Base-by-base conservation (phyloP, 805 yeast genomes). In the Isabelozyma heimii region DNA sequence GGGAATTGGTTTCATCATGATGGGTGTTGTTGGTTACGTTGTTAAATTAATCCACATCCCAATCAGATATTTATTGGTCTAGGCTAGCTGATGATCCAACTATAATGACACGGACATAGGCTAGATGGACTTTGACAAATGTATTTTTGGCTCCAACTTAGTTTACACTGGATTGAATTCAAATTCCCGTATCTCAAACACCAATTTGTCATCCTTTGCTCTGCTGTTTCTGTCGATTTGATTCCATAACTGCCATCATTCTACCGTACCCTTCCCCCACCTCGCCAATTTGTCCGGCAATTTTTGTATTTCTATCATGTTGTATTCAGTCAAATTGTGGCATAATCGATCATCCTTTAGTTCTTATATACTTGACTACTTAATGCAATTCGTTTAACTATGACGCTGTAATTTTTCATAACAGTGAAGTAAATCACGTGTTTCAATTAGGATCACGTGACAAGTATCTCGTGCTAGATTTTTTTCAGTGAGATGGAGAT, bases 21-120 rank as follows among this genome's bases (percentile, higher is more conserved):
- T 92, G 91, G 99, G 99, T 65, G 87, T 89, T 62, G 95, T 94
- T 63, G 99, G 99, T 50, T 92, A 91, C 75, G 88, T 85, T 63
- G 94, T 94, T 73, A 92, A 92, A 76, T 82, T 92, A 63, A 78
- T 91, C 61, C 97, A 91, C 75, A 91, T 91, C 63, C 97, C 97
- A 66, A 90, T 91, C 76, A 87, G 97, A 79, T 91, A 90, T 75
- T 84, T 90, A 76, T 89, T 91, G 74, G 97, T 91, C 59, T 91
- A 78, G 78, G 47, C 35, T 26, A 6, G 24, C 24, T 20, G 24
- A 20, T 20, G 4, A 20, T 20, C 24, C 4, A 20, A 20, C 24
- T 20, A 20, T 20, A 20, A 20, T 20, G 24, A 20, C 24, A 20
- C 24, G 24, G 24, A 41, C 16, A 27, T 37, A 14, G 41, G 24